Evolutionary conservation across 2,329 filamentous ascomycete species (phyloP).

Genomic region (Lachnellula subtilissima): DNA sequence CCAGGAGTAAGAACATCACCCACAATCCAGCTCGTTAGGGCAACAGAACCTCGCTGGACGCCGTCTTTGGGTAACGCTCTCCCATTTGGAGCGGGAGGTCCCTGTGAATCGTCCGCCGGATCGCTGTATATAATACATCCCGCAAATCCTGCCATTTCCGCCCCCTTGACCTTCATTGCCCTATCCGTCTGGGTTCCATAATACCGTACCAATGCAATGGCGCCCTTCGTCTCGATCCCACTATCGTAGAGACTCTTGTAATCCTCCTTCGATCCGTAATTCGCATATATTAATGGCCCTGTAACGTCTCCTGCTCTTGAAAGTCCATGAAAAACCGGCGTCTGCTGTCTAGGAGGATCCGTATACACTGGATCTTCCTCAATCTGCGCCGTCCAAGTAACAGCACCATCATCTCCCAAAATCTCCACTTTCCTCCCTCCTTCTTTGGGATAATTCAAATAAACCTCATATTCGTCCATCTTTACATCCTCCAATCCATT

Average conservation of each 20-base stretch:
- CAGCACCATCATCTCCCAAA: constrained; percentile 59
- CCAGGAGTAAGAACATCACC: constrained; percentile 93
- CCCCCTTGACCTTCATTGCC: constrained; percentile 82
- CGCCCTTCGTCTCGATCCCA: constrained; percentile 69
- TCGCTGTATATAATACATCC: constrained; percentile 94
- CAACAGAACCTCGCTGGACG: constrained; percentile 78
- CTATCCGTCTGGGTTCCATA: constrained; percentile 68
- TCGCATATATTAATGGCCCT: constrained; percentile 85
- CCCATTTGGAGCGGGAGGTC: constrained; percentile 69
- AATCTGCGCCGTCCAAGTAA: constrained; percentile 72
- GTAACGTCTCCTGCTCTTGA: constrained; percentile 82
- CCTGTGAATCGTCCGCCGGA: constrained; percentile 78
- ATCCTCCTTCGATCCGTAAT: constrained; percentile 82
- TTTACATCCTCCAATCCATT: constrained; percentile 70
- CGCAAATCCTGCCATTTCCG: constrained; percentile 77
- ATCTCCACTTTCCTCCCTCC: constrained; percentile 79
- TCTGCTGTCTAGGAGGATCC: constrained; percentile 62
- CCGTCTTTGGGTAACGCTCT: constrained; percentile 76
- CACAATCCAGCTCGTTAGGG: constrained; percentile 73
- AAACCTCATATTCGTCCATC: constrained; percentile 78
- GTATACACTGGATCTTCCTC: constrained; percentile 73
- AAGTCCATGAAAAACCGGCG: constrained; percentile 79
- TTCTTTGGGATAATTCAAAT: constrained; percentile 81
- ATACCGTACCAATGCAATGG: constrained; percentile 80
- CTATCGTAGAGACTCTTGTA: constrained; percentile 68